Percentiles rank a stretch among this genome's conserved stretches.
Evolutionary conservation across 129 eudicot genomes (phyloP).

Genomic region (Mikania micrantha): DNA sequence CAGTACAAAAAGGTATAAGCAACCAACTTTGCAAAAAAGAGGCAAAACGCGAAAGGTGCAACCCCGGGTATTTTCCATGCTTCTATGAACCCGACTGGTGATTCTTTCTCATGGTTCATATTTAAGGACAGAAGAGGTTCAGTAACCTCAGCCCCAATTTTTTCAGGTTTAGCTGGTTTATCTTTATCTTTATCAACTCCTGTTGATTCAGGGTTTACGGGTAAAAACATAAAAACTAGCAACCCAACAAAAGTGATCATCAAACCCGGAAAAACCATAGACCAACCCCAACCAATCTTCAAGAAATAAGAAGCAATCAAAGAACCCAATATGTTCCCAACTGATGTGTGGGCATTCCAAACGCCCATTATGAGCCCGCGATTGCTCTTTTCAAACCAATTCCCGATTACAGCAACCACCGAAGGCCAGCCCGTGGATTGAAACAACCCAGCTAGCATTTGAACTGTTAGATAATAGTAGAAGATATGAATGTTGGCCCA

Average conservation of each 20-base stretch:
- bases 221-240: conserved; percentile 49
- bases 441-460: conserved; percentile 88
- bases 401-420: conserved; percentile 90
- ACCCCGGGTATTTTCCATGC: conserved; percentile 98
- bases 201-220: conserved; percentile 66
- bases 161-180: conserved; percentile 24
- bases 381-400: conserved; percentile 85
- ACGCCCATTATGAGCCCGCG: conserved; percentile 96
- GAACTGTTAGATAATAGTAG: conserved; percentile 67
- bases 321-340: conserved; percentile 86
- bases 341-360: conserved; percentile 90
- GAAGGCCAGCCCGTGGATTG: conserved; percentile 99
- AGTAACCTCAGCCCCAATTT: conserved; percentile 32
- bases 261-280: conserved; percentile 79
- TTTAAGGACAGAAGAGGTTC: conserved; percentile 48
- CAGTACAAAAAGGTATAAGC: conserved; percentile 93
- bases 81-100: conserved; percentile 73
- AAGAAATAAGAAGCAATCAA: conserved; percentile 72
- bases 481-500: conserved; percentile 76
- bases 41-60: conserved; percentile 87
- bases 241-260: conserved; percentile 55
- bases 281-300: conserved; percentile 99
- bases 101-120: conserved; percentile 24
- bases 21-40: conserved; percentile 90
- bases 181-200: conserved; percentile 47